phyloP scores from a whole-genome alignment of 2,329 filamentous ascomycete genomes.

The Tolypocladium cylindrosporum region DNA sequence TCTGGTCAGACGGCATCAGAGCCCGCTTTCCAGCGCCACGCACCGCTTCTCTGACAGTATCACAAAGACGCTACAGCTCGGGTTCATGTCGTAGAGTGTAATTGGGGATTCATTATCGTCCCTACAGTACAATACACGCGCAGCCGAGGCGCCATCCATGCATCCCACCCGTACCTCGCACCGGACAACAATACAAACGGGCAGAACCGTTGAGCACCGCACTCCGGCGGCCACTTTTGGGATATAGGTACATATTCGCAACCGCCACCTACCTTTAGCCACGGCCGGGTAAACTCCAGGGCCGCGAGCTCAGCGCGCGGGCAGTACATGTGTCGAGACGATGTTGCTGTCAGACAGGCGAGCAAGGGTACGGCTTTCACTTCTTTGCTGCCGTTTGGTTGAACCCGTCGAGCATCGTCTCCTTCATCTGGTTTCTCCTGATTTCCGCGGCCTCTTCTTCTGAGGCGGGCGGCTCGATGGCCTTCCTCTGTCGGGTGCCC shows the following conservation, averaged over 20 bases:
- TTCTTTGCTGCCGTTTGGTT: constrained; percentile 23
- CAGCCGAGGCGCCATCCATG: neutral
- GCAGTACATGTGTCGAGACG: neutral
- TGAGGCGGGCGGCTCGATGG: constrained; percentile 7
- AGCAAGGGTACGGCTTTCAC: constrained; percentile 7
- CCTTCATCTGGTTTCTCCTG: constrained; percentile 21
- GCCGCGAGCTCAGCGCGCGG: neutral
- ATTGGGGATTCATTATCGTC: neutral
- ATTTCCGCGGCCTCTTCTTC: constrained; percentile 6
- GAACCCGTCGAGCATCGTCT: constrained; percentile 30
- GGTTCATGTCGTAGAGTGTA: neutral
- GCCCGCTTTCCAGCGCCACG: too few species aligned
- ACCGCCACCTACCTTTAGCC: neutral
- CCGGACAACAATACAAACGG: too few species aligned
- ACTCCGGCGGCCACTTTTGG: neutral
- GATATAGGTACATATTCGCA: neutral
- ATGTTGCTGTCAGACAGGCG: neutral
- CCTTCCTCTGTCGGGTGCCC: constrained; percentile 9
- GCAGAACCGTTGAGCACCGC: neutral
- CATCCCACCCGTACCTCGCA: too few species aligned
- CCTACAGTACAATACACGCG: neutral
- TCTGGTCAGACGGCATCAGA: too few species aligned
- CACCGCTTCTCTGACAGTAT: too few species aligned
- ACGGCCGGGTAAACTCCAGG: neutral
- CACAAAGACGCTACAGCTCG: too few species aligned